Conservation (phyloP, 257 asterid species). For the Ligustrum vulgare region DNA sequence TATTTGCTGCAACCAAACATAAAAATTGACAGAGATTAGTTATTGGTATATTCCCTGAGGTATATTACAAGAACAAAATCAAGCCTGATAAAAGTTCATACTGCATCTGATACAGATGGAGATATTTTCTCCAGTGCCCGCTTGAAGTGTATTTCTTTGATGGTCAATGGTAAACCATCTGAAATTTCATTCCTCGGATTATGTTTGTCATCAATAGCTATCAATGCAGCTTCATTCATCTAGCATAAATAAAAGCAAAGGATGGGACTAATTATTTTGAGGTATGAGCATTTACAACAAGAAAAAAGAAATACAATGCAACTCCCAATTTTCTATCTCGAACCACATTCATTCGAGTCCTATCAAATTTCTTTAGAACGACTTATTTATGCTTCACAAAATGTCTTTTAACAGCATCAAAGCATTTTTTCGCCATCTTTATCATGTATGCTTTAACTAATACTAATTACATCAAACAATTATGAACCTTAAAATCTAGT, state of each 20-base stretch:
- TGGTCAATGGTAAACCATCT: slow-evolving; percentile 34
- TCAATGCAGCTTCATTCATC: no score
- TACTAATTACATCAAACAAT: no score
- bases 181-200: slow-evolving; percentile 21
- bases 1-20: slow-evolving; percentile 60
- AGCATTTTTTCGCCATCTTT: no score
- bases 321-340: not conserved
- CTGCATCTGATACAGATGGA: slow-evolving; percentile 72
- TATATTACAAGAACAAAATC: not conserved
- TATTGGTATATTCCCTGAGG: no score
- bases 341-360: no score
- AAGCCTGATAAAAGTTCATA: slow-evolving; percentile 8
- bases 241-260: not conserved
- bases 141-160: slow-evolving; percentile 60
- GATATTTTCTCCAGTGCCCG: slow-evolving; percentile 54
- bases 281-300: not conserved
- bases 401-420: no score
- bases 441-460: no score
- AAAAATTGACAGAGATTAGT: no score
- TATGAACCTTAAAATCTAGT: no score
- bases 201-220: slow-evolving; percentile 50
- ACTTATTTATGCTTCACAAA: no score
- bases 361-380: no score
- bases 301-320: not conserved
- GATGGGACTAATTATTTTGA: no score